Conservation (phyloP, 768 basidiomycete genomes). For the Calocera cornea region DNA sequence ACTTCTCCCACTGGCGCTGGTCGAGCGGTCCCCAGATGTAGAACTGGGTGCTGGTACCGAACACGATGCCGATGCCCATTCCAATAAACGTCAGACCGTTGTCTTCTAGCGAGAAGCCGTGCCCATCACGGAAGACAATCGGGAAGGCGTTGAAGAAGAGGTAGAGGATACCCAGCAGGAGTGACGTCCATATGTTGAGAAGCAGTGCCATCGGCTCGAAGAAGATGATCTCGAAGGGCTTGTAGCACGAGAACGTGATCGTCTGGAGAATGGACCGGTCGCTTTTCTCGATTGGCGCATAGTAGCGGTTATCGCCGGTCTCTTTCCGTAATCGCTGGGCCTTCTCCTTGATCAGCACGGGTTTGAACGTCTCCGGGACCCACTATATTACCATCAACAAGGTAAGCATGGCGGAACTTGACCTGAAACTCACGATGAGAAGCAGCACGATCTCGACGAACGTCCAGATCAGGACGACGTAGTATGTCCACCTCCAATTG, state of each 20-base stretch:
- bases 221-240: conserved; percentile 54
- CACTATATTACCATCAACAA: conserved; percentile 27
- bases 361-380: conserved; percentile 59
- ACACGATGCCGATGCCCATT: conserved; percentile 42
- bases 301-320: conserved; percentile 41
- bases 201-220: conserved; percentile 66
- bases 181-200: conserved; percentile 41
- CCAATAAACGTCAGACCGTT: conserved; percentile 52
- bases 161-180: conserved; percentile 37
- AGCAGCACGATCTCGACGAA: conserved; percentile 40
- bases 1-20: conserved; percentile 33
- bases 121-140: conserved; percentile 42
- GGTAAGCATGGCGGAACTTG: not conserved
- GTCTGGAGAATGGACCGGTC: conserved; percentile 34
- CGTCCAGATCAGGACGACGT: conserved; percentile 55
- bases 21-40: conserved; percentile 45
- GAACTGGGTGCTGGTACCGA: conserved; percentile 36
- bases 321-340: conserved; percentile 42
- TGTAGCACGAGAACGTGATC: conserved; percentile 46
- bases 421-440: conserved; percentile 31
- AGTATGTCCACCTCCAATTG: conserved; percentile 69
- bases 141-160: conserved; percentile 51
- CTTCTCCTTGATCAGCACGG: conserved; percentile 47
- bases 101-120: conserved; percentile 39
- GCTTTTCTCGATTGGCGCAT: conserved; percentile 45